Conservation (phyloP, 805 yeast species). For the Pichia scutulata region DNA sequence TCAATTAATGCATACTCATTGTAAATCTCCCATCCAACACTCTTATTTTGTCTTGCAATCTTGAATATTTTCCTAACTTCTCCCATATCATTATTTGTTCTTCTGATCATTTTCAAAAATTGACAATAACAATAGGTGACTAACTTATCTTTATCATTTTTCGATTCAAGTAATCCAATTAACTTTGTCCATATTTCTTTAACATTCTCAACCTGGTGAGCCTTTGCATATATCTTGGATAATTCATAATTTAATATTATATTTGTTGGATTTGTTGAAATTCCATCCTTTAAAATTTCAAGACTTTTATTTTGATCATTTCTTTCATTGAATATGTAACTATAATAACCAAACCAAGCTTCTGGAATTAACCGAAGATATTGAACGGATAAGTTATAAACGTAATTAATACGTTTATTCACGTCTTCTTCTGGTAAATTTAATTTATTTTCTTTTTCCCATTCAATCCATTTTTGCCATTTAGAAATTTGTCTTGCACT, state of each 20-base stretch:
- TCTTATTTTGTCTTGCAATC: slow-evolving; percentile 55
- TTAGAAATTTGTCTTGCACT: slow-evolving; percentile 37
- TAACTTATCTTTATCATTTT: slow-evolving; percentile 10
- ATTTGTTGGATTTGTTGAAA: slow-evolving; percentile 62
- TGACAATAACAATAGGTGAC: slow-evolving; percentile 63
- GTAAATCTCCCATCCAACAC: slow-evolving; percentile 66
- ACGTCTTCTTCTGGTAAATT: slow-evolving; percentile 40
- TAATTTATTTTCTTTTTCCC: slow-evolving; percentile 71
- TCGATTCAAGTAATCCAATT: slow-evolving; percentile 32
- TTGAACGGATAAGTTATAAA: slow-evolving; percentile 63
- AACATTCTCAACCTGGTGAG: slow-evolving; percentile 42
- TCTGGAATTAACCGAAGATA: slow-evolving; percentile 60
- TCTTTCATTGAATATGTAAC: slow-evolving; percentile 15
- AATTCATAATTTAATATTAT: slow-evolving; percentile 56
- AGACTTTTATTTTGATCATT: slow-evolving; percentile 19
- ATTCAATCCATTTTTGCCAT: slow-evolving; percentile 72
- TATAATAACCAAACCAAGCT: slow-evolving; percentile 60
- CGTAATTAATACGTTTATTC: slow-evolving; percentile 55
- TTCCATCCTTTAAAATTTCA: slow-evolving; percentile 45
- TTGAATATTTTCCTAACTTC: slow-evolving; percentile 71
- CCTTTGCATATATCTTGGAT: slow-evolving; percentile 63
- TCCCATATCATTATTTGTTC: slow-evolving; percentile 32
- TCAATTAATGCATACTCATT: slow-evolving; percentile 81
- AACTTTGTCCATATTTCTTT: slow-evolving; percentile 42
- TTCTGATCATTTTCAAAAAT: slow-evolving; percentile 63